These are phyloP conservation scores for Panicum hallii DNA, from an alignment of 202 grass and related monocot genomes.

Conservation along the genomic window DNA sequence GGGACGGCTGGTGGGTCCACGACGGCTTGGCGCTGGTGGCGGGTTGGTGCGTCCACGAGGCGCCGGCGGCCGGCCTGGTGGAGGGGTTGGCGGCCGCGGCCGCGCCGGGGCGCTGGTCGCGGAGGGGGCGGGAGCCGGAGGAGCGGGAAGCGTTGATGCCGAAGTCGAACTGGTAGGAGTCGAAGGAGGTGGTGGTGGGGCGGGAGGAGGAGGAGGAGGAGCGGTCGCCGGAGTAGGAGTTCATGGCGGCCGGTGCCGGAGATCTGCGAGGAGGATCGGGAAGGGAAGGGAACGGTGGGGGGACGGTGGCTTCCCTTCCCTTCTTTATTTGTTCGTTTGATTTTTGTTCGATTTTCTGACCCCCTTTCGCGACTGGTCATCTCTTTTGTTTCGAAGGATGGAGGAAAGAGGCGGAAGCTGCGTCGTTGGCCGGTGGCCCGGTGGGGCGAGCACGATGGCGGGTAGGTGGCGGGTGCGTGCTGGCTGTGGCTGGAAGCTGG, in stretches of 20 bases:
- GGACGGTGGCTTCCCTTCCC: conserved; percentile 10
- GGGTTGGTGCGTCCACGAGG: conserved; percentile 65
- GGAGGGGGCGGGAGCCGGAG: conserved; percentile 76
- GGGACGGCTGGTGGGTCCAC: conserved; percentile 72
- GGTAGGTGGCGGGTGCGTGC: too few species aligned
- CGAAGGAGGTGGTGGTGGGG: conserved; percentile 61
- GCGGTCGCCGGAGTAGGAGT: conserved; percentile 64
- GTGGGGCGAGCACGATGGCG: neutral
- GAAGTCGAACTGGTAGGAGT: conserved; percentile 91
- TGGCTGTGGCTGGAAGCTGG: neutral
- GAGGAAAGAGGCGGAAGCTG: conserved; percentile 25
- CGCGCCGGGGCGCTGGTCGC: conserved; percentile 54
- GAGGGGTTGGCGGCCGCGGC: conserved; percentile 49
- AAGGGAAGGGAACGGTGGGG: conserved; percentile 24
- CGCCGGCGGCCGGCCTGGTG: conserved; percentile 37
- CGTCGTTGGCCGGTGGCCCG: conserved; percentile 2
- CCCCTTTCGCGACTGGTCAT: neutral
- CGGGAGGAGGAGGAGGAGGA: conserved; percentile 51
- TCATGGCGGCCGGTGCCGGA: conserved; percentile 56
- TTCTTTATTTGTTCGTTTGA: conserved; percentile 36
- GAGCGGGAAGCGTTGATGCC: conserved; percentile 68
- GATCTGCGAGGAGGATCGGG: conserved; percentile 51
- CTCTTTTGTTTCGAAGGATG: conserved; percentile 8
- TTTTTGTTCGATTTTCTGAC: neutral
- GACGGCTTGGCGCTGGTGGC: conserved; percentile 56